Evolutionary conservation across 192 early-diverging fungal species (phyloP).

Genomic region (Gamsiella multidivaricata): DNA sequence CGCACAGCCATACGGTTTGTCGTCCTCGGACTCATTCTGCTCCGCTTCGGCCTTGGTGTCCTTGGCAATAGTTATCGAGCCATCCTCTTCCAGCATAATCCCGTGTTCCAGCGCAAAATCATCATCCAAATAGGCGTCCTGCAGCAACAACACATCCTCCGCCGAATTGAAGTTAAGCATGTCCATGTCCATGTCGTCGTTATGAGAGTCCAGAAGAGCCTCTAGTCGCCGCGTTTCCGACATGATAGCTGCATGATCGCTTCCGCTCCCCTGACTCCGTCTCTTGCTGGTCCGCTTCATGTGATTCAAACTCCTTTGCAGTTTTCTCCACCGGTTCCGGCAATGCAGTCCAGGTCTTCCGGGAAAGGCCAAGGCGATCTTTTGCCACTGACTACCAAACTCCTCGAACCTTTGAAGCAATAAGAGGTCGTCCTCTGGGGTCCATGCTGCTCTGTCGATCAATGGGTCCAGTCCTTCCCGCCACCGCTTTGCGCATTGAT

Average conservation of each 20-base stretch:
- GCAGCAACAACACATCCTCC: constrained; percentile 28
- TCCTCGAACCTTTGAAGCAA: constrained; percentile 71
- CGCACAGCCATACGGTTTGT: constrained; percentile 50
- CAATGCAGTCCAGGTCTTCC: constrained; percentile 83
- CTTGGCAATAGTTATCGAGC: not conserved
- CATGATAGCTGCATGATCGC: constrained; percentile 3
- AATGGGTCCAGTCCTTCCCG: constrained; percentile 86
- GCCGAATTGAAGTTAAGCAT: constrained; percentile 1
- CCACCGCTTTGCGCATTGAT: constrained; percentile 93
- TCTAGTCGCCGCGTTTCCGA: constrained; percentile 24
- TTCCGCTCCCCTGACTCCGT: constrained; percentile 9
- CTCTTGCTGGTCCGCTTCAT: constrained; percentile 42
- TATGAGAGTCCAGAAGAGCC: constrained; percentile 22
- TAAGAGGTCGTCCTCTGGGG: constrained; percentile 70
- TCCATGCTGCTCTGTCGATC: constrained; percentile 80
- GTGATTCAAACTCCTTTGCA: constrained; percentile 66
- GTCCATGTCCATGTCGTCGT: constrained; percentile 16
- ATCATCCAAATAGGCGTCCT: constrained; percentile 32
- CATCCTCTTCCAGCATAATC: constrained; percentile 4
- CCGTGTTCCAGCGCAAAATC: constrained; percentile 27
- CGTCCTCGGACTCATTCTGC: constrained; percentile 14
- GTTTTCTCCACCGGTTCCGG: constrained; percentile 83
- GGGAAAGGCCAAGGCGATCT: constrained; percentile 80
- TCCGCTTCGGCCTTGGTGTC: constrained; percentile 14
- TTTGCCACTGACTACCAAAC: constrained; percentile 83